These are phyloP conservation scores for Colletotrichum sp. DNA, from an alignment of 2,329 filamentous ascomycete genomes.

Conservation along the genomic window DNA sequence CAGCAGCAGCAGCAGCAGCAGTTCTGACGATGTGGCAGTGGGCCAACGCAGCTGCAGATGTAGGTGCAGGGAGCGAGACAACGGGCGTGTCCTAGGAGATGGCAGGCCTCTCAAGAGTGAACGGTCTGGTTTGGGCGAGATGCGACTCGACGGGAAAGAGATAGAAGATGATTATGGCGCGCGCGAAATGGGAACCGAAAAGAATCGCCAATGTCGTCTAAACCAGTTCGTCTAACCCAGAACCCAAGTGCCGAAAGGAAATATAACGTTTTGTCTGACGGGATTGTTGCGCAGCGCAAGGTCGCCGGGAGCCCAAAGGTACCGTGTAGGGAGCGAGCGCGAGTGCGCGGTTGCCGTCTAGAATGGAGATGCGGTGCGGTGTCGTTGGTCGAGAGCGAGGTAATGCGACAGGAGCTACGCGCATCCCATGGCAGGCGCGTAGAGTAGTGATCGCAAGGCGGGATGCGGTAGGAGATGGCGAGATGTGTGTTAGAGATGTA, in stretches of 20 bases:
- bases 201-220: constrained; percentile 34
- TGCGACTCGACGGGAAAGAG: background rate
- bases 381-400: constrained; percentile 24
- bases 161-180: constrained; percentile 20
- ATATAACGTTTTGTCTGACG: constrained; percentile 24
- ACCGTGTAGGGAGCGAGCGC: background rate
- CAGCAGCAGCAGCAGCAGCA: background rate
- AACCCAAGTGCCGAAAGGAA: constrained; percentile 31
- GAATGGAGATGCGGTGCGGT: constrained; percentile 2
- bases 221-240: constrained; percentile 45
- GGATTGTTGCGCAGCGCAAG: constrained; percentile 5
- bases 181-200: constrained; percentile 16
- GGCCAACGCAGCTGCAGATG: background rate
- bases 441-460: constrained; percentile 12
- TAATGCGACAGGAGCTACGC: constrained; percentile 31
- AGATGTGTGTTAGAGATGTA: background rate
- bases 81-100: background rate
- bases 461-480: background rate
- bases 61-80: background rate
- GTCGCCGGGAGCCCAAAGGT: background rate
- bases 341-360: constrained; percentile 9
- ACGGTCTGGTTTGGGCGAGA: background rate
- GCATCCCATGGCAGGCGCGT: constrained; percentile 36
- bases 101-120: background rate
- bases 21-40: background rate